These are phyloP conservation scores for Lodderomyces margitis DNA, from an alignment of 1,139 yeast genomes.

Conservation along the genomic window DNA sequence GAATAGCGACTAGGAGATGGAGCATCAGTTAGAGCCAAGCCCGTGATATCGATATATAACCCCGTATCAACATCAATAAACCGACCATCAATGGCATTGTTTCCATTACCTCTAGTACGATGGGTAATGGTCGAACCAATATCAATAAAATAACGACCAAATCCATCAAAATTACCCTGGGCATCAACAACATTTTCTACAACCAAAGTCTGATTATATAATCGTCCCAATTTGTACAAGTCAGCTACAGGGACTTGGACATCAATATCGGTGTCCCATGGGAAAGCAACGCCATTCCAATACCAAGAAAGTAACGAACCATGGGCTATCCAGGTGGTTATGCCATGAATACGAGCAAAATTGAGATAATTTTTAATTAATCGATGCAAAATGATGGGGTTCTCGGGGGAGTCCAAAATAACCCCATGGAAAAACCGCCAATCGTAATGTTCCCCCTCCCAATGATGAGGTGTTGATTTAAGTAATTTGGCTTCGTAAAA, in stretches of 20 bases:
- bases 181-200: slow-evolving; percentile 28
- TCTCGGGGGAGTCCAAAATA: slow-evolving; percentile 18
- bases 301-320: slow-evolving; percentile 45
- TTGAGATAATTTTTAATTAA: slow-evolving; percentile 34
- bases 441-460: slow-evolving; percentile 45
- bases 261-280: slow-evolving; percentile 57
- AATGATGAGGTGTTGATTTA: slow-evolving; percentile 24
- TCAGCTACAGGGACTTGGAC: slow-evolving; percentile 53
- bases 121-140: slow-evolving; percentile 36
- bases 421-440: slow-evolving; percentile 47
- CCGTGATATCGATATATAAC: slow-evolving; percentile 68
- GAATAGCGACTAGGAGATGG: slow-evolving; percentile 31
- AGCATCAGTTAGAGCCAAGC: slow-evolving; percentile 41
- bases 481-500: slow-evolving; percentile 50
- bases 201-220: slow-evolving; percentile 43
- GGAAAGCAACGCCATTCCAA: slow-evolving; percentile 53
- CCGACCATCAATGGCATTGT: slow-evolving; percentile 78
- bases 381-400: slow-evolving; percentile 27
- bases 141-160: slow-evolving; percentile 42
- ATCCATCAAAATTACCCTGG: slow-evolving; percentile 33
- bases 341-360: slow-evolving; percentile 29
- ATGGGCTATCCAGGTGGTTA: slow-evolving; percentile 43
- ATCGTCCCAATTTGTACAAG: slow-evolving; percentile 38
- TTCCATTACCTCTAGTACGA: slow-evolving; percentile 36
- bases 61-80: slow-evolving; percentile 79